Evolutionary conservation across 1,284 basidiomycete genomes (phyloP).

Genomic region (Rhodotorula sp.): DNA sequence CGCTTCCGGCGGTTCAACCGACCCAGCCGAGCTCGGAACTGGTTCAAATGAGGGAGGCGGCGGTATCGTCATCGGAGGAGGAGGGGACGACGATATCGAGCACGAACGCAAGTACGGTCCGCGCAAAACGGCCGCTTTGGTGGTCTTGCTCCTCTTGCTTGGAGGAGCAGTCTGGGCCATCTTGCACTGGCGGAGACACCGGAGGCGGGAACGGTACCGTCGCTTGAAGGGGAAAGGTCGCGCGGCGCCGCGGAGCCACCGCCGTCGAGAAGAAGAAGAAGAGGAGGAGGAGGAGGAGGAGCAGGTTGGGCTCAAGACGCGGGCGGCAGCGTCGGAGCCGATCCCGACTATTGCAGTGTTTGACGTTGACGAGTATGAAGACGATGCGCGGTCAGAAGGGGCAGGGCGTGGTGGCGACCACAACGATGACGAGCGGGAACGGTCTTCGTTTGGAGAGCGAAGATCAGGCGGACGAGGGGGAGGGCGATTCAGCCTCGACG

Average conservation of each 20-base stretch:
- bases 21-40: neutral
- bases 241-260: neutral
- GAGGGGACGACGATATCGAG: conserved; percentile 40
- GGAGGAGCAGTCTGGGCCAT: conserved; percentile 19
- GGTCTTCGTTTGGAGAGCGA: neutral
- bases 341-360: conserved; percentile 24
- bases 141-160: conserved; percentile 33
- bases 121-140: conserved; percentile 39
- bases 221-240: conserved; percentile 31
- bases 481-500: too few species aligned
- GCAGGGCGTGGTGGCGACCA: too few species aligned
- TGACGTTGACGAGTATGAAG: conserved; percentile 35
- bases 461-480: neutral
- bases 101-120: conserved; percentile 42
- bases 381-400: neutral
- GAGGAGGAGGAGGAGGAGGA: neutral
- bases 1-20: too few species aligned
- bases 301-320: neutral
- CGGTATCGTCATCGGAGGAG: conserved; percentile 2
- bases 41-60: neutral
- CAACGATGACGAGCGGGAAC: neutral
- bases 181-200: conserved; percentile 24
- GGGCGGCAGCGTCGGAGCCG: neutral
- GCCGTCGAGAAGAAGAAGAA: neutral
- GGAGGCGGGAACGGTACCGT: conserved; percentile 17